These are phyloP conservation scores for Coleophoma crateriformis DNA, from an alignment of 2,329 filamentous ascomycete species.

Conservation along the genomic window DNA sequence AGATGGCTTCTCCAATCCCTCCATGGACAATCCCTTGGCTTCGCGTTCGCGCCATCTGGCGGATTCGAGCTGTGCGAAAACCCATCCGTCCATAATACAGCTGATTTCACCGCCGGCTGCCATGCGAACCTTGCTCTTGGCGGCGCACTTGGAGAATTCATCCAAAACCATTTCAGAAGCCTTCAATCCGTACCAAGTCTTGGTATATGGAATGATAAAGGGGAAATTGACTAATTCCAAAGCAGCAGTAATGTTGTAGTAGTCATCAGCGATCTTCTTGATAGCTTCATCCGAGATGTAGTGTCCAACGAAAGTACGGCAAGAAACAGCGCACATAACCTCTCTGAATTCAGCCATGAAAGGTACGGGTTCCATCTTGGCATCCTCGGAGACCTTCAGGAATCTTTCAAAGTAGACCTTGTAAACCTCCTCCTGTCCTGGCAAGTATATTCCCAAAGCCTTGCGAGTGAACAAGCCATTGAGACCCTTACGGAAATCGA, in stretches of 20 bases:
- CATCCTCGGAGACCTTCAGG: slow-evolving; percentile 66
- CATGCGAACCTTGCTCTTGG: slow-evolving; percentile 91
- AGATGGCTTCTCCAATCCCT: slow-evolving; percentile 72
- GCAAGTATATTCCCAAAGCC: slow-evolving; percentile 82
- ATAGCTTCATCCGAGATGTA: slow-evolving; percentile 88
- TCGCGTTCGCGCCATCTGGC: slow-evolving; percentile 75
- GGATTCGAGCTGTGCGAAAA: slow-evolving; percentile 82
- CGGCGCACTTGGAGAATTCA: slow-evolving; percentile 86
- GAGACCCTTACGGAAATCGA: slow-evolving; percentile 95
- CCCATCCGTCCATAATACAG: slow-evolving; percentile 95
- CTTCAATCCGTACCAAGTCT: slow-evolving; percentile 96
- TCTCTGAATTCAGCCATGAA: slow-evolving; percentile 94
- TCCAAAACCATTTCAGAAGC: slow-evolving; percentile 85
- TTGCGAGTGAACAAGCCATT: slow-evolving; percentile 91
- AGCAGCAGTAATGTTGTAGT: slow-evolving; percentile 92
- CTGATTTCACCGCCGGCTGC: slow-evolving; percentile 77
- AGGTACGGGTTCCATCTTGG: slow-evolving; percentile 67
- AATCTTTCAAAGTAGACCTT: slow-evolving; percentile 79
- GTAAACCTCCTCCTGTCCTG: slow-evolving; percentile 89
- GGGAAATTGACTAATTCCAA: slow-evolving; percentile 98
- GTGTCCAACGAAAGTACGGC: slow-evolving; percentile 94
- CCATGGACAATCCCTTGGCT: slow-evolving; percentile 63
- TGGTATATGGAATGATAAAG: slow-evolving; percentile 90
- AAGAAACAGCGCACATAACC: slow-evolving; percentile 89
- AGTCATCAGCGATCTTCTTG: slow-evolving; percentile 93